Conservation (phyloP, 2,329 filamentous ascomycete species). For the Hypoxylon sp. region DNA sequence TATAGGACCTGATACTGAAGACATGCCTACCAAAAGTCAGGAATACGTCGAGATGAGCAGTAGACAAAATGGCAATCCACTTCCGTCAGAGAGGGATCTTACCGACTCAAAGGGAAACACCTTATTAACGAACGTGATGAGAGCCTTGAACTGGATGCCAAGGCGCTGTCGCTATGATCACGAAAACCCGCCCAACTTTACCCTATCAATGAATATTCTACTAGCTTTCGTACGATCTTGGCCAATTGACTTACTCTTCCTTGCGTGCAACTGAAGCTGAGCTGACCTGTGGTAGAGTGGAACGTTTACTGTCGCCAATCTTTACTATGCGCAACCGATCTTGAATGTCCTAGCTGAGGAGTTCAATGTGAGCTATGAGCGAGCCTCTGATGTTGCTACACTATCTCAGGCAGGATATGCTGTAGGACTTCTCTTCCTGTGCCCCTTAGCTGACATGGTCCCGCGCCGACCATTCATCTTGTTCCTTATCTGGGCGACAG, state of each 20-base stretch:
- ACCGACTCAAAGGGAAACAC: background rate
- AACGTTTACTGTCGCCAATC: constrained; percentile 77
- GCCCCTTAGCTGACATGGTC: constrained; percentile 75
- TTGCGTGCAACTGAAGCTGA: background rate
- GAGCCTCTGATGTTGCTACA: constrained; percentile 72
- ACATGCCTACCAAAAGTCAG: constrained; percentile 15
- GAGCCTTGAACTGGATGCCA: constrained; percentile 71
- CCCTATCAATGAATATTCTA: constrained; percentile 76
- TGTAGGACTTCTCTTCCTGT: constrained; percentile 74
- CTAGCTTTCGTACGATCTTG: constrained; percentile 71
- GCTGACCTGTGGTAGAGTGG: constrained; percentile 52
- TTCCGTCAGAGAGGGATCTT: background rate
- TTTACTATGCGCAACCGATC: constrained; percentile 79
- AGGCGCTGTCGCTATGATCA: constrained; percentile 78
- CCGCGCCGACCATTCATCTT: constrained; percentile 74
- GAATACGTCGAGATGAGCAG: constrained; percentile 6
- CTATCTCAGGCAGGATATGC: constrained; percentile 80
- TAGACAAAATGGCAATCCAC: background rate
- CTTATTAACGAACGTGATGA: constrained; percentile 38
- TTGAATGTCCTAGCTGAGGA: constrained; percentile 75
- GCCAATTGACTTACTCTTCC: background rate
- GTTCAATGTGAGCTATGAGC: constrained; percentile 74
- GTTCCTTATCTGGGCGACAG: constrained; percentile 72
- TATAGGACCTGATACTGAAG: constrained; percentile 7
- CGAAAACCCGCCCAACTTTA: constrained; percentile 76